Base-by-base conservation (phyloP, 2,329 filamentous ascomycete genomes). In the Alternaria consortialis region DNA sequence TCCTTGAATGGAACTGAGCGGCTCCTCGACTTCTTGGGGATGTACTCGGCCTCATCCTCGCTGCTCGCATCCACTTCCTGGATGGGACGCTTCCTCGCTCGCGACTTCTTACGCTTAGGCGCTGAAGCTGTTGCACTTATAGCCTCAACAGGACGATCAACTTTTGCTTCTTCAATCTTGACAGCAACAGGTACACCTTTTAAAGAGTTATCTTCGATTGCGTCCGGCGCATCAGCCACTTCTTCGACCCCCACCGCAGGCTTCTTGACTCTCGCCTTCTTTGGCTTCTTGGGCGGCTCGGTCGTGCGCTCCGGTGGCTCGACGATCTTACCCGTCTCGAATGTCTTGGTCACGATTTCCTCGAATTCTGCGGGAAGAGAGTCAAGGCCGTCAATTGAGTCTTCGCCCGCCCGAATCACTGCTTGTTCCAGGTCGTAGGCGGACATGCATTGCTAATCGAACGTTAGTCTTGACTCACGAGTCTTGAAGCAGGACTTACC, bases 271-370 rank as follows among this genome's bases (percentile, higher is more conserved):
- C 42, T 42, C 13, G 23, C 1, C 59, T 70, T 73, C 53, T 67
- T 70, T 8, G 68, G 65, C 61, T 77, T 79, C 63, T 74, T 75
- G 7, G 63, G 42, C 11, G 66, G 65, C 42, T 77, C 34, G 12
- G 43, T 53, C 54, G 48, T 58, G 27, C 12, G 29, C 44, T 43
- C 46, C 56, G 55, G 65, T 40, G 54, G 68, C 39, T 91, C 84
- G 65, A 91, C 89, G 70, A 97, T 89, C 70, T 94, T 90, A 27
- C 92, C 92, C 73, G 92, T 85, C 56, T 85, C 84, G 37, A 97
- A 76, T 42, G 90, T 91, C 39, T 86, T 84, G 52, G 85, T 83
- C 63, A 97, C 83, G 81, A 93, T 95, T 32, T 86, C 86, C 77
- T 92, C 87, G 3, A 88, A 69, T 1, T 92, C 89, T 0, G 84